Conservation (phyloP, 805 yeast species). For the Ogataea sp. region DNA sequence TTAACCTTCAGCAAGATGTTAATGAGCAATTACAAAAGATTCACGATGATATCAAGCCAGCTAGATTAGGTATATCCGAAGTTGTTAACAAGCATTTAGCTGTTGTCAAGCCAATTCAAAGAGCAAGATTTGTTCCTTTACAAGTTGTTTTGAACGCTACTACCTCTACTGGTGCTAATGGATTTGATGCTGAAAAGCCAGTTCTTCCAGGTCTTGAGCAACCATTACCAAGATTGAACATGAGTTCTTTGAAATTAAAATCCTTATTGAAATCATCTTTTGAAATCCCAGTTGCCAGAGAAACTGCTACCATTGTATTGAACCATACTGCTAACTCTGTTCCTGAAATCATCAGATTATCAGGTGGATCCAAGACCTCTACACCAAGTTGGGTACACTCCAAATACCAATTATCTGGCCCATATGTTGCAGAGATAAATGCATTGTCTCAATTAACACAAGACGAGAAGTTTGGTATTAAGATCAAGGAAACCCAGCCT, state of each 20-base stretch:
- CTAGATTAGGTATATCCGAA: constrained; percentile 74
- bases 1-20: constrained; percentile 31
- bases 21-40: constrained; percentile 35
- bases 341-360: constrained; percentile 62
- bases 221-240: constrained; percentile 67
- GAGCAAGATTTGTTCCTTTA: constrained; percentile 69
- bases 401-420: constrained; percentile 49
- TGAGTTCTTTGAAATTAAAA: constrained; percentile 61
- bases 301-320: constrained; percentile 66
- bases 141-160: constrained; percentile 52
- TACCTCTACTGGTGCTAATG: constrained; percentile 59
- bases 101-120: constrained; percentile 62
- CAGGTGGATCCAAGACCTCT: constrained; percentile 67
- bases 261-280: constrained; percentile 49
- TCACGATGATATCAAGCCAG: constrained; percentile 47
- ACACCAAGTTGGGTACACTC: constrained; percentile 89
- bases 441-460: constrained; percentile 52
- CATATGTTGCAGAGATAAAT: constrained; percentile 35
- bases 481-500: constrained; percentile 55
- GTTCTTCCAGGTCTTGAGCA: constrained; percentile 63
- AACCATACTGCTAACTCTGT: constrained; percentile 28
- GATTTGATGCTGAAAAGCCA: constrained; percentile 60
- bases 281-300: constrained; percentile 62
- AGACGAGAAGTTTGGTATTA: constrained; percentile 64
- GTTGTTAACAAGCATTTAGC: constrained; percentile 72